Base-by-base conservation (phyloP, 2,329 filamentous ascomycete genomes). In the Diaporthe vexans region DNA sequence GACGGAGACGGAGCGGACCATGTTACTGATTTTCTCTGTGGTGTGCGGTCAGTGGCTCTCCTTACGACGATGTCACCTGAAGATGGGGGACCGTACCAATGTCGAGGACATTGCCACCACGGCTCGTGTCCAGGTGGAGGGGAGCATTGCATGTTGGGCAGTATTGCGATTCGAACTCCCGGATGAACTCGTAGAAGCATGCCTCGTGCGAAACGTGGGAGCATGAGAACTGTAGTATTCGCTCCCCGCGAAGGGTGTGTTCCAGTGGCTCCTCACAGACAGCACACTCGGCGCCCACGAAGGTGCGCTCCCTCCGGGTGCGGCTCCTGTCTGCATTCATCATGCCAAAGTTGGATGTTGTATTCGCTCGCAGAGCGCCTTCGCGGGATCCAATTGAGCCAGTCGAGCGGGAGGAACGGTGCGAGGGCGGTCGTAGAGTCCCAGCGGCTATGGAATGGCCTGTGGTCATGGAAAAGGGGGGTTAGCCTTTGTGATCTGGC, bases 131-230 rank as follows among this genome's bases (percentile, higher is more conserved):
- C 57, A 99, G 87, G 76, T 95, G 95, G 70, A 99, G 86, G 26
- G 97, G 95, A 77, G 95, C 94, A 86, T 98, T 94, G 84, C 97
- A 99, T 77, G 94, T 94, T 37, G 97, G 97, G 84, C 97, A 99
- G 80, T 95, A 95, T 80, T 98, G 95, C 71, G 94, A 94, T 78
- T 98, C 95, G 74, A 96, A 94, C 81, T 98, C 96, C 80, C 94
- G 94, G 79, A 99, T 97, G 82, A 97, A 98, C 84, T 99, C 97
- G 85, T 98, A 98, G 82, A 99, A 98, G 85, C 97, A 99, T 48
- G 96, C 97, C 83, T 98, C 97, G 82, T 99, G 97, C 15, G 96
- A 95, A 75, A 99, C 96, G 84, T 99, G 97, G n/a, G 93, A 91
- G 84, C 97, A 99, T 8, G 95, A 97, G 80, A 99, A 97, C 82